Base-by-base conservation (phyloP, 495 filamentous ascomycete species). In the Haplographium delicatum region DNA sequence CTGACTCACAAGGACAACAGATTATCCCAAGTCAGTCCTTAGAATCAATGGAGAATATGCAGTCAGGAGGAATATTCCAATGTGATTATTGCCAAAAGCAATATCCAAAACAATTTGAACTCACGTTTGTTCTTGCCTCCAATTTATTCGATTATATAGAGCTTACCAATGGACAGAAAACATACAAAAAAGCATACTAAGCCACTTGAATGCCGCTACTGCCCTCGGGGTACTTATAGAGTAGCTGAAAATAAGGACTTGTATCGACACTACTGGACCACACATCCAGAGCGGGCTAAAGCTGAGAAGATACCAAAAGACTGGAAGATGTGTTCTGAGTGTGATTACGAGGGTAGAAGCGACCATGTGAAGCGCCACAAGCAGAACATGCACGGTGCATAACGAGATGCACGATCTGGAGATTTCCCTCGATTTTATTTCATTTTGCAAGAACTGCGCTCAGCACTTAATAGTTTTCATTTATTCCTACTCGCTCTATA, bases 311-410 rank as follows among this genome's bases (percentile, higher is more conserved):
- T 42, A 20, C 47, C 38, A 15, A 28, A 24, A 6, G 37, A 34
- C 5, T 20, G 2, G 26, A 24, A 7, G 20, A 10, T 5, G 10
- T 50, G 47, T 25, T 20, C 37, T 2, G 39, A 50, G 2, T 50
- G 47, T 26, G 24, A 20, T 2, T 10, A 28, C 13, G 15, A 42
- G 26, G 4, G 1, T 9, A 50, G 47, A 30, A 50, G 22, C 15
- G 47, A 50, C 23, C 20, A 50, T 43, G 20, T 50, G 3, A 24
- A 3, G 10, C 37, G 47, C 15, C 47, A 50, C 16, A 23, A 50
- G 15, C 10, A 18, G 11, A 43, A 42, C 0, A 30, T 31, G 37
- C 47, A 50, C 43, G 18, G 31, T 6, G 3, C 8, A 8, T 24
- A 42, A 9, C 22, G 25, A n/a, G 46, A 13, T n/a, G 16, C 15